Percentiles rank a stretch among this genome's conserved stretches.
Conservation (phyloP, 2,329 filamentous ascomycete genomes). For the Escovopsis sp. region DNA sequence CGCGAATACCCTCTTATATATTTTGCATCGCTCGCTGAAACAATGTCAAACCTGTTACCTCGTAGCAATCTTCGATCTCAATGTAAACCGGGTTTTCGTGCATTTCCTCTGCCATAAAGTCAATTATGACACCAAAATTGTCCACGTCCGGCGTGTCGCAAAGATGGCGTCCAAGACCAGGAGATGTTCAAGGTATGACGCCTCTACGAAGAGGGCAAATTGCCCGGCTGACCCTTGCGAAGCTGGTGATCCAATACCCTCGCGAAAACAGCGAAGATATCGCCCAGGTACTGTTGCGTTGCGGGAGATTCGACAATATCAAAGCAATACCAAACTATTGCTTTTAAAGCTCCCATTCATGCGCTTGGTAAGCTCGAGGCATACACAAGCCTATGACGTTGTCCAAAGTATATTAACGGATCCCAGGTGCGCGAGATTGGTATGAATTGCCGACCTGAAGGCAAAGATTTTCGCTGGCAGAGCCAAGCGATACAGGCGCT, state of each 20-base stretch:
- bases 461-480: constrained; percentile 78
- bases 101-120: neutral
- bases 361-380: constrained; percentile 41
- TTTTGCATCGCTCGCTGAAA: neutral
- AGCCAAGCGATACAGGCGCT: constrained; percentile 86
- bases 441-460: constrained; percentile 43
- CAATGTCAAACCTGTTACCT: neutral
- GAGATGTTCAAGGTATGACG: constrained; percentile 27
- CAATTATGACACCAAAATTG: constrained; percentile 4
- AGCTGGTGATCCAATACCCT: constrained; percentile 63
- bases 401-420: neutral
- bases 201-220: neutral
- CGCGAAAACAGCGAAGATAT: constrained; percentile 48
- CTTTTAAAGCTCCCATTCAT: constrained; percentile 70
- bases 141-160: constrained; percentile 6
- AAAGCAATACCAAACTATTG: constrained; percentile 77
- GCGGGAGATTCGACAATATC: constrained; percentile 82
- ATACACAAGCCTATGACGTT: neutral
- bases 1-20: neutral
- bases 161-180: constrained; percentile 15
- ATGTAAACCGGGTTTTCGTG: neutral
- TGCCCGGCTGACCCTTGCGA: constrained; percentile 10
- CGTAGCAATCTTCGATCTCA: neutral
- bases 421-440: constrained; percentile 50
- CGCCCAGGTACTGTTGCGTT: constrained; percentile 73